Conservation (phyloP, 83 land plant genomes). For the Picea abies region DNA sequence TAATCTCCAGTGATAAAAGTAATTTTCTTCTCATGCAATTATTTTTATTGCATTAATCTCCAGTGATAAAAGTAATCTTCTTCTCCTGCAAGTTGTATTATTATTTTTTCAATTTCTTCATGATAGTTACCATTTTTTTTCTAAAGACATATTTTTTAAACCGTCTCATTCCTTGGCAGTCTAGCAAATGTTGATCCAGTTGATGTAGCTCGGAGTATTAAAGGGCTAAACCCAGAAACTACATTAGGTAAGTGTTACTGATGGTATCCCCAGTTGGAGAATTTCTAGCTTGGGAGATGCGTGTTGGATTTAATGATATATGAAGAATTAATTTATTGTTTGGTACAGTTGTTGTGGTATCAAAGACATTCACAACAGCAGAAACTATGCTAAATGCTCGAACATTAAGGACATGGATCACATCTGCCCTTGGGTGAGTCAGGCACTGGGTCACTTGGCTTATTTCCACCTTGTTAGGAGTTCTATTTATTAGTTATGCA, state of each 20-base stretch:
- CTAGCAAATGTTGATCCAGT: conserved; percentile 98
- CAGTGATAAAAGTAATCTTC: background rate
- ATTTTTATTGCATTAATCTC: background rate
- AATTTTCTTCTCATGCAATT: too few species aligned
- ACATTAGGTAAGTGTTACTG: conserved; percentile 63
- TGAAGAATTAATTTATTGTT: background rate
- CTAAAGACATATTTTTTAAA: background rate
- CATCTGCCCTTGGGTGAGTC: conserved; percentile 84
- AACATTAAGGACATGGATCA: conserved; percentile 89
- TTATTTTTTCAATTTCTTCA: background rate
- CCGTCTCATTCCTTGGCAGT: conserved; percentile 33
- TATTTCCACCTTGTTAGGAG: too few species aligned
- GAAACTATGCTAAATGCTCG: conserved; percentile 98
- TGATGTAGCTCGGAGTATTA: conserved; percentile 81
- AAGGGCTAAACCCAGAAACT: conserved; percentile 87
- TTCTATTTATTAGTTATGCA: too few species aligned
- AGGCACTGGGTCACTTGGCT: too few species aligned
- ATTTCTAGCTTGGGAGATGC: background rate
- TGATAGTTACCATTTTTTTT: background rate
- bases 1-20: too few species aligned
- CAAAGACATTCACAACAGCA: conserved; percentile 98
- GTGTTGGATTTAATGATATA: conserved; percentile 3
- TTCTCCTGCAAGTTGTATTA: background rate
- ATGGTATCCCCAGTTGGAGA: background rate
- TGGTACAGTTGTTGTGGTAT: conserved; percentile 87